Conservation (phyloP, 345 rosid genomes). For the Ceriops tagal region DNA sequence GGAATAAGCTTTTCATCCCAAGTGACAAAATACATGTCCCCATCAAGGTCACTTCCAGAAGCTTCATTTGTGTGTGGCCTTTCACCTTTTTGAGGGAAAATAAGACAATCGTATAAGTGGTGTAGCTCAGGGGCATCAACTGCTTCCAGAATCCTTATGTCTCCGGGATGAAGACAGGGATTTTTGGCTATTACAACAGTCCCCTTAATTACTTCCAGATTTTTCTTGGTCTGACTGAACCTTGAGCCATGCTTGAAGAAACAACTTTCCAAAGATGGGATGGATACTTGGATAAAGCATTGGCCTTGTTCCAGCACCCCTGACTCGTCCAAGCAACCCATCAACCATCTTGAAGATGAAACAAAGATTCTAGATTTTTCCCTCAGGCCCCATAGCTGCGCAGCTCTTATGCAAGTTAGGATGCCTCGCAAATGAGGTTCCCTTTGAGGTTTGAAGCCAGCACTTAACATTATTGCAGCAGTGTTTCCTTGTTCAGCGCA, state of each 20-base stretch:
- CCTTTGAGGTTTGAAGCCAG: constrained; percentile 66
- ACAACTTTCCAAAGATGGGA: constrained; percentile 62
- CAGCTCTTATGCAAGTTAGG: constrained; percentile 79
- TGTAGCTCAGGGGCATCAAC: constrained; percentile 69
- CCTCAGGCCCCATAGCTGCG: constrained; percentile 81
- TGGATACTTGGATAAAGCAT: constrained; percentile 85
- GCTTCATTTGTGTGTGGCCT: constrained; percentile 90
- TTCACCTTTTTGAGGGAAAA: constrained; percentile 88
- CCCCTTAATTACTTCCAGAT: constrained; percentile 58
- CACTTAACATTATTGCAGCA: constrained; percentile 90
- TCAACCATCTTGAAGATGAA: constrained; percentile 76
- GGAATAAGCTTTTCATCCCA: constrained; percentile 93
- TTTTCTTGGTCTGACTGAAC: constrained; percentile 49
- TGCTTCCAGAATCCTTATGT: constrained; percentile 82
- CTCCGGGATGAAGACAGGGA: constrained; percentile 97
- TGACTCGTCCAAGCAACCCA: constrained; percentile 89
- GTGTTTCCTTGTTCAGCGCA: constrained; percentile 72
- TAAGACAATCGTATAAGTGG: constrained; percentile 78
- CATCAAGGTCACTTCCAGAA: constrained; percentile 97
- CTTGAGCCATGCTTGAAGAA: constrained; percentile 75
- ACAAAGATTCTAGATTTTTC: constrained; percentile 88
- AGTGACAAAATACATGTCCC: constrained; percentile 83
- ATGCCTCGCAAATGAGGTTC: constrained; percentile 89
- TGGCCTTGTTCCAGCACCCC: constrained; percentile 82
- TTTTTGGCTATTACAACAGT: constrained; percentile 74